Evolutionary conservation across 2,329 filamentous ascomycete species (phyloP).

Genomic region (Sordariomycetes sp.): DNA sequence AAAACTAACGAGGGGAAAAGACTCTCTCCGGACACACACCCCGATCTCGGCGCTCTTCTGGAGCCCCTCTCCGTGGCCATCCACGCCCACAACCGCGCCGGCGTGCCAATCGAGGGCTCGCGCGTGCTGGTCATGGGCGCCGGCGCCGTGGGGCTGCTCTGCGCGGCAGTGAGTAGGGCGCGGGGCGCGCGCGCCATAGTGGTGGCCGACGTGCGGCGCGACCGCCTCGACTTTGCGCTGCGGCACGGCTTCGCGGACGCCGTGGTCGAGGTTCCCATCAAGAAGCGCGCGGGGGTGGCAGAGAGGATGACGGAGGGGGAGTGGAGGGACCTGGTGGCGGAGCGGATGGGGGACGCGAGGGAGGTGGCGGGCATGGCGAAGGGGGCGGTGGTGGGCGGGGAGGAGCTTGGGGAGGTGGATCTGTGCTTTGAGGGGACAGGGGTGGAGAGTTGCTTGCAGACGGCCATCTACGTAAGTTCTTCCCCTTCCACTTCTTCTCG

Average conservation of each 20-base stretch:
- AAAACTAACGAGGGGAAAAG: constrained; percentile 14
- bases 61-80: constrained; percentile 51
- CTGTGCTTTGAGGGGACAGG: constrained; percentile 72
- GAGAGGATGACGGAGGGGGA: constrained; percentile 15
- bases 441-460: constrained; percentile 65
- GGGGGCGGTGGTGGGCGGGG: constrained; percentile 20
- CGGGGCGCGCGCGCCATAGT: constrained; percentile 31
- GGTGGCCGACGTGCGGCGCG: constrained; percentile 45
- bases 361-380: constrained; percentile 34
- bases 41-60: constrained; percentile 44
- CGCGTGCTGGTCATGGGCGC: constrained; percentile 47
- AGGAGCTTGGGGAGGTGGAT: constrained; percentile 50
- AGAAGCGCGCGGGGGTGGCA: constrained; percentile 36
- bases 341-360: constrained; percentile 23
- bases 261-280: constrained; percentile 35
- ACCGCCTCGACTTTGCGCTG: constrained; percentile 46
- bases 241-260: constrained; percentile 44
- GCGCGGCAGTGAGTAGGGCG: constrained; percentile 44
- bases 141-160: constrained; percentile 49
- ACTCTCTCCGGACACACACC: constrained; percentile 34
- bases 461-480: constrained; percentile 56
- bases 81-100: constrained; percentile 39
- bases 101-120: constrained; percentile 21
- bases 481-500: not conserved
- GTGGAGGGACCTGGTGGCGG: constrained; percentile 34